phyloP scores from a whole-genome alignment of 1,284 basidiomycete species.

The Schizopora paradoxa region DNA sequence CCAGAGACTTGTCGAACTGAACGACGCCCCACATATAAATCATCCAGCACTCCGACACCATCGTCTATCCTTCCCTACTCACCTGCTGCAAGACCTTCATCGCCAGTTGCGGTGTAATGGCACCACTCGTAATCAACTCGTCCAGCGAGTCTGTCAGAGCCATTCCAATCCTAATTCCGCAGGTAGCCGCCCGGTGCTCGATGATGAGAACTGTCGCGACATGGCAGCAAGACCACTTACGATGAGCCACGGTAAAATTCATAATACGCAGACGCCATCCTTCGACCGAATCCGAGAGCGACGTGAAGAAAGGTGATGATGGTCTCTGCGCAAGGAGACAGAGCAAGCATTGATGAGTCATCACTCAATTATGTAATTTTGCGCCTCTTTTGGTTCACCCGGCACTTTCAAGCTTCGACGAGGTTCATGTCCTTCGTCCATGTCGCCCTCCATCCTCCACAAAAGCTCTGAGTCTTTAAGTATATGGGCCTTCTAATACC shows the following conservation, averaged over 20 bases:
- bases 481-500: too few relatives aligned
- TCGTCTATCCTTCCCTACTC: conserved; percentile 21
- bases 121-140: conserved; percentile 95
- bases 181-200: too few relatives aligned
- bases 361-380: too few relatives aligned
- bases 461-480: too few relatives aligned
- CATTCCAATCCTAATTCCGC: conserved; percentile 90
- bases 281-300: background rate
- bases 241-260: conserved; percentile 88
- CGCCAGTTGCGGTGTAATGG: conserved; percentile 95
- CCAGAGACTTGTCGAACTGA: conserved; percentile 92
- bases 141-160: conserved; percentile 98
- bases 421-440: too few relatives aligned
- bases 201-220: background rate
- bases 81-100: conserved; percentile 98
- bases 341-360: too few relatives aligned
- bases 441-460: too few relatives aligned
- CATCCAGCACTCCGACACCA: conserved; percentile 1
- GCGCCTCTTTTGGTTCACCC: too few relatives aligned
- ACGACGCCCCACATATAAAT: background rate
- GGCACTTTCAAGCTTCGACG: too few relatives aligned
- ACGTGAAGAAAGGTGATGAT: background rate
- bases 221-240: too few relatives aligned
- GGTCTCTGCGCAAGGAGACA: background rate
- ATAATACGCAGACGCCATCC: conserved; percentile 79